Percentiles rank a stretch among this genome's conserved stretches.
These are phyloP conservation scores for Pelagophyceae sp. DNA, from an alignment of 352 stramenopile species.

Conservation along the genomic window DNA sequence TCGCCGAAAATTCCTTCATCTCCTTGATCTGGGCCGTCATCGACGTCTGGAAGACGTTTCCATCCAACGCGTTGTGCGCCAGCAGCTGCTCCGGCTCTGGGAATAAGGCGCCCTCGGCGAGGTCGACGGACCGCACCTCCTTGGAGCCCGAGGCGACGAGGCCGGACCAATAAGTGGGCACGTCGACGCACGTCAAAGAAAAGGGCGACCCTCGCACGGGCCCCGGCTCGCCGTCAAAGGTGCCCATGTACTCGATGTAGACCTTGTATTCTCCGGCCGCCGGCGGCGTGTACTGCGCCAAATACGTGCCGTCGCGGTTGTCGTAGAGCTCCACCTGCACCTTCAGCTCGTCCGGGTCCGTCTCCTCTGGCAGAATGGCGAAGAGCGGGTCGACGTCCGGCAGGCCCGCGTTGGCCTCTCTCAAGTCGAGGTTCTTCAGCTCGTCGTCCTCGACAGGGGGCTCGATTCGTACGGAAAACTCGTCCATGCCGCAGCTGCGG, in stretches of 20 bases:
- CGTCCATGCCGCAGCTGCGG: conserved; percentile 83
- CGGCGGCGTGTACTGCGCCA: conserved; percentile 73
- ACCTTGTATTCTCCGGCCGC: conserved; percentile 68
- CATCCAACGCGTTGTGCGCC: conserved; percentile 44
- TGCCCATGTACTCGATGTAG: conserved; percentile 77
- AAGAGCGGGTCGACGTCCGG: not conserved
- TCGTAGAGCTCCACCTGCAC: conserved; percentile 47
- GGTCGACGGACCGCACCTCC: not conserved
- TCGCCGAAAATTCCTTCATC: conserved; percentile 45
- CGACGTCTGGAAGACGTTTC: conserved; percentile 37
- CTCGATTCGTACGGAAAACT: conserved; percentile 67
- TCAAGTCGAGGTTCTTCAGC: conserved; percentile 25
- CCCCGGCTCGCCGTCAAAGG: conserved; percentile 81
- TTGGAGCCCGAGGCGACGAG: not conserved
- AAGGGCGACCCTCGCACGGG: conserved; percentile 85
- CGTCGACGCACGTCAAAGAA: conserved; percentile 34
- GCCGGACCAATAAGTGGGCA: not conserved
- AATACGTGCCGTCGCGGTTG: conserved; percentile 83
- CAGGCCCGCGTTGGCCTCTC: conserved; percentile 29
- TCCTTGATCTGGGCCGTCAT: conserved; percentile 42
- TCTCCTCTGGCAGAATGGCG: not conserved
- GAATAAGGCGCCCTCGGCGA: not conserved
- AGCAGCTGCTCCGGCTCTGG: not conserved
- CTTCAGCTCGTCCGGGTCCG: conserved; percentile 10
- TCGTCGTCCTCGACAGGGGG: conserved; percentile 35